Evolutionary conservation across 441 rosid genomes (phyloP).

Genomic region (Bocquillonia castaneifolia): DNA sequence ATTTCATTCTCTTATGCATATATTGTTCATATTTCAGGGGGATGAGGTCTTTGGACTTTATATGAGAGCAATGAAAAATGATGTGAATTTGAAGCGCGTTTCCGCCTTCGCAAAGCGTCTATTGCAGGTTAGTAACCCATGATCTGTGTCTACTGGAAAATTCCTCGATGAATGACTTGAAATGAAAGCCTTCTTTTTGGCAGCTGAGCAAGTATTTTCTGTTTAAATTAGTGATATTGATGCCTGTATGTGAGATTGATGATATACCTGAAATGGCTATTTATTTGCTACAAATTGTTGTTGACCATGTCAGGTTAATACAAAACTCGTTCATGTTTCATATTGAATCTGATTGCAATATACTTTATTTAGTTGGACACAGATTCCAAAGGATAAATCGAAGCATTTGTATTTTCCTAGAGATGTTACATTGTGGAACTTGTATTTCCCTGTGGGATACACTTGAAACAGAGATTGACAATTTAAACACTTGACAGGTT

Average conservation of each 20-base stretch:
- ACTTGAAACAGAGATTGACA: constrained; percentile 7
- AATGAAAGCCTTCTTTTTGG: neutral
- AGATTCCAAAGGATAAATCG: neutral
- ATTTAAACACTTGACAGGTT: constrained; percentile 45
- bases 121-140: constrained; percentile 58
- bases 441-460: constrained; percentile 7
- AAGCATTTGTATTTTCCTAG: too few relatives aligned
- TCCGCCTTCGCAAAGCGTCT: constrained; percentile 88
- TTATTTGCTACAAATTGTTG: neutral
- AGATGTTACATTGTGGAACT: neutral
- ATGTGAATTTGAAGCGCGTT: constrained; percentile 80
- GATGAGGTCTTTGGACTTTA: constrained; percentile 94
- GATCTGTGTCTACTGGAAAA: neutral
- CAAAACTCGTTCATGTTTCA: neutral
- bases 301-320: neutral
- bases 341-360: neutral
- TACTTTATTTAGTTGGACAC: neutral
- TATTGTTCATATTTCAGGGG: constrained; percentile 43
- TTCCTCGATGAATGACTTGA: neutral
- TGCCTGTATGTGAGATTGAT: neutral
- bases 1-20: neutral
- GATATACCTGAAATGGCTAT: neutral
- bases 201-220: neutral
- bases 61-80: constrained; percentile 87
- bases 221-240: neutral